Percentiles rank a stretch among this genome's conserved stretches.
Evolutionary conservation across 1,284 basidiomycete genomes (phyloP).

Genomic region (Moniliophthora roreri): DNA sequence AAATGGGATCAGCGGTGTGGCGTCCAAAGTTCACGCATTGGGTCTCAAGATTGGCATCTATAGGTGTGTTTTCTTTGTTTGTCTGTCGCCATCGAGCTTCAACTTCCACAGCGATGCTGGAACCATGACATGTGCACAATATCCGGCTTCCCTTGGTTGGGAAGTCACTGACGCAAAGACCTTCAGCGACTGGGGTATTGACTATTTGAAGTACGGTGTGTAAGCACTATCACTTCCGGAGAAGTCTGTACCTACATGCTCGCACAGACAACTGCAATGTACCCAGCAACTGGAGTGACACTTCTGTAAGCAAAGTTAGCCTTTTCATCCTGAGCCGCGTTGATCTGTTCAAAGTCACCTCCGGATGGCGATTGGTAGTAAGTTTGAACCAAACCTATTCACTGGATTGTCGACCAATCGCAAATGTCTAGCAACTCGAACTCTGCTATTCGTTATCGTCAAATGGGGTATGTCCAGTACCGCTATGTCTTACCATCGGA

Average conservation of each 20-base stretch:
- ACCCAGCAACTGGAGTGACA: slow-evolving; percentile 51
- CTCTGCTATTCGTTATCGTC: slow-evolving; percentile 52
- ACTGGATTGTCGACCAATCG: neutral
- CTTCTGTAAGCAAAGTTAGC: slow-evolving; percentile 25
- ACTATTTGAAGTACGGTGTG: slow-evolving; percentile 57
- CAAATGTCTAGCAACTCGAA: slow-evolving; percentile 46
- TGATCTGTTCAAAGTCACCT: slow-evolving; percentile 28
- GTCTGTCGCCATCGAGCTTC: neutral
- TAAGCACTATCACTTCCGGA: neutral
- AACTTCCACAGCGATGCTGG: slow-evolving; percentile 47
- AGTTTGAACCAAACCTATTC: slow-evolving; percentile 23
- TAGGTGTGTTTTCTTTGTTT: slow-evolving; percentile 27
- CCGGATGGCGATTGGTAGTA: slow-evolving; percentile 51
- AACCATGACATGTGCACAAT: slow-evolving; percentile 50
- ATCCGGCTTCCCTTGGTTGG: slow-evolving; percentile 48
- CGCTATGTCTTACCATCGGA: neutral
- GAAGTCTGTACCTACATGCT: neutral
- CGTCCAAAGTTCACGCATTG: slow-evolving; percentile 44
- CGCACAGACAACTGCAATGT: slow-evolving; percentile 57
- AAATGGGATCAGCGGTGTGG: slow-evolving; percentile 46
- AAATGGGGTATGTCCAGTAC: slow-evolving; percentile 43
- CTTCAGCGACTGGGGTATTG: slow-evolving; percentile 53
- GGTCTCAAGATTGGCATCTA: slow-evolving; percentile 57
- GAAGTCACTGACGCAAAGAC: slow-evolving; percentile 51
- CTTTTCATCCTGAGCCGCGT: neutral